phyloP scores from a whole-genome alignment of 805 yeast genomes.

The Zygosaccharomyces lentus region DNA sequence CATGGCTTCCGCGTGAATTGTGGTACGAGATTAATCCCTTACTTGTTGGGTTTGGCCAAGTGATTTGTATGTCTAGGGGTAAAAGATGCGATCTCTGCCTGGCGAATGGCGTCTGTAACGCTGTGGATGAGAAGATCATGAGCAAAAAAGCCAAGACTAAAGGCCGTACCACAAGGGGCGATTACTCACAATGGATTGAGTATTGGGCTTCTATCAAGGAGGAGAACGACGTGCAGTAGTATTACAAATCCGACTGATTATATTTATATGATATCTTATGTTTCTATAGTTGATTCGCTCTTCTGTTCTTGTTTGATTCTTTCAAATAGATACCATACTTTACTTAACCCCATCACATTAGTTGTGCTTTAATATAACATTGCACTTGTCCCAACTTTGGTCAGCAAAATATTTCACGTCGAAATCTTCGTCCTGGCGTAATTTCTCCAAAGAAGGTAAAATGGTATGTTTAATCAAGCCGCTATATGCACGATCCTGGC shows the following conservation, averaged over 20 bases:
- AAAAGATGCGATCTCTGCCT: conserved; percentile 68
- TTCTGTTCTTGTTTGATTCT: neutral
- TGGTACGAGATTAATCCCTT: conserved; percentile 87
- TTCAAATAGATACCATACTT: neutral
- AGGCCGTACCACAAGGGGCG: conserved; percentile 36
- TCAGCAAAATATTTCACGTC: conserved; percentile 87
- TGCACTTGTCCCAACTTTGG: conserved; percentile 48
- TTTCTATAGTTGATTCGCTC: neutral
- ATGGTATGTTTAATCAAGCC: conserved; percentile 49
- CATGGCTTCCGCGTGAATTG: conserved; percentile 65
- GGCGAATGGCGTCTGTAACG: conserved; percentile 55
- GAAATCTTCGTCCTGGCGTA: conserved; percentile 69
- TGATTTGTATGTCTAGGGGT: conserved; percentile 70
- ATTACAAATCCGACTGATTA: conserved; percentile 1
- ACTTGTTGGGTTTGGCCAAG: conserved; percentile 91
- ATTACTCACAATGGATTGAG: conserved; percentile 38
- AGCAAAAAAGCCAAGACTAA: conserved; percentile 22
- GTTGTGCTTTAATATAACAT: conserved; percentile 12
- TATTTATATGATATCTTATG: neutral
- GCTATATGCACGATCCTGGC: conserved; percentile 28
- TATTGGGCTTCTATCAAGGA: conserved; percentile 13
- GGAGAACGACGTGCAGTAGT: neutral
- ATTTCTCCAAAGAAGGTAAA: conserved; percentile 58
- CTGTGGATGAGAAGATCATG: conserved; percentile 47
- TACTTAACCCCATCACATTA: neutral